Evolutionary conservation across 1,284 basidiomycete species (phyloP), one percentile per base, ranked within the genome.

Genomic region (Ustilago trichophora): DNA sequence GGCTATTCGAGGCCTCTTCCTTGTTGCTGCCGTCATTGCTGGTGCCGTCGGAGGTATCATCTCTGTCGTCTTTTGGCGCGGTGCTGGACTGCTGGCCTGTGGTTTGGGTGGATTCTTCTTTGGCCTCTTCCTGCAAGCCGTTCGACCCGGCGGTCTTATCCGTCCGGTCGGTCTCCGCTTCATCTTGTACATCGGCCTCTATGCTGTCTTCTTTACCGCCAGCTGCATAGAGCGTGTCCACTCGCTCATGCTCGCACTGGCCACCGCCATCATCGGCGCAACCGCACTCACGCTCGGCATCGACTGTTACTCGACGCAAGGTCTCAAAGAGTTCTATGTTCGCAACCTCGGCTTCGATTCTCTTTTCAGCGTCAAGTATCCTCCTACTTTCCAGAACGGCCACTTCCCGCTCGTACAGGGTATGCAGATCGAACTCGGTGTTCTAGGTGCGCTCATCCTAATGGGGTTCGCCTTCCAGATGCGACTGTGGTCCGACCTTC

Each of bases 321-420:
- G 90, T 21, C 86, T 96, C 55, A 97, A 97, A 84, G 94, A 96
- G 85, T 90, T 95, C 83, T 97, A 96, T 83, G 85, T 95, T 45
- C 95, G 91, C 88, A 97, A 96, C 78, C 84, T 98, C 38, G 94
- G 94, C 16, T 92, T 93, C 82, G 85, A 84, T 9, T 76, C 84
- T 3, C 83, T 96, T 29, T 96, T 95, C 83, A 48, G 27, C 32
- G 32, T 40, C 41, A 71, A 70, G 55, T 65, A 75, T 26, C 55
- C 56, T 2, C 55, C 59, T 18, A 70, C 62, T 15, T 76, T 76
- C 22, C 32, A 54, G 33, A 44, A 64, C 22, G 55, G 55, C 49
- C 83, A 86, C 45, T 95, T 91, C 75, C 91, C 91, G 10, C 87
- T 95, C 50, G 87, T 90, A 4, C 91, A 93, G 78, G 89, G 89